Base-by-base conservation (phyloP, 768 basidiomycete species). In the Dacryopinax spathularia region DNA sequence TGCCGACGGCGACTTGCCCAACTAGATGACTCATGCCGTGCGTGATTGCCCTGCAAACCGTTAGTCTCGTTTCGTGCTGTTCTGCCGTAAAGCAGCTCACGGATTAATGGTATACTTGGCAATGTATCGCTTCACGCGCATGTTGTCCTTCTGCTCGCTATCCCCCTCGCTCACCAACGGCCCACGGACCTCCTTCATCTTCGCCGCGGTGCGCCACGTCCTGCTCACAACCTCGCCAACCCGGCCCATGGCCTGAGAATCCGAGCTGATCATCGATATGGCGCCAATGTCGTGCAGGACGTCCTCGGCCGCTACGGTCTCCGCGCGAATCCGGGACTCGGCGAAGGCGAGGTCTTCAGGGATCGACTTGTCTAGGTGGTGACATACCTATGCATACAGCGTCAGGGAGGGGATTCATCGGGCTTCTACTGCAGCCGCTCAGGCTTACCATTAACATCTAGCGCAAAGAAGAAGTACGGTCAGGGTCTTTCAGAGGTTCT, bases 41-140 rank as follows among this genome's bases (percentile, higher is more conserved):
- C 0, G 91, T 86, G 66, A 99, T 88, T 0, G 96, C 96, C 0
- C 93, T 94, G 68, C 27, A 34, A 60, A 62, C 9, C 1, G 9
- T 43, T 31, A 65, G n/a, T n/a, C n/a, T n/a, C n/a, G n/a, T n/a
- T n/a, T n/a, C n/a, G n/a, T n/a, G 12, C 13, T 61, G n/a, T 22
- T 3, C 16, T 34, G 29, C 35, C 13, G 22, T 62, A n/a, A 22
- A 2, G n/a, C 60, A 6, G 79, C 91, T 68, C 68, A 95, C 91
- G 95, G 93, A 71, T 99, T 98, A 72, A 98, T 84, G 15, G 96
- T 98, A 75, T 97, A 98, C 73, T 98, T 99, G 16, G 94, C 82
- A 27, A 97, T 80, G 73, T 97, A 98, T 65, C 94, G 80, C 79
- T 96, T 98, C 61, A 98, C 95, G 16, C 96, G 80, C 9, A 79